Evolutionary conservation across 1,139 yeast genomes (phyloP), one percentile per base, ranked within the genome.

Genomic region (Hansenula anomala): DNA sequence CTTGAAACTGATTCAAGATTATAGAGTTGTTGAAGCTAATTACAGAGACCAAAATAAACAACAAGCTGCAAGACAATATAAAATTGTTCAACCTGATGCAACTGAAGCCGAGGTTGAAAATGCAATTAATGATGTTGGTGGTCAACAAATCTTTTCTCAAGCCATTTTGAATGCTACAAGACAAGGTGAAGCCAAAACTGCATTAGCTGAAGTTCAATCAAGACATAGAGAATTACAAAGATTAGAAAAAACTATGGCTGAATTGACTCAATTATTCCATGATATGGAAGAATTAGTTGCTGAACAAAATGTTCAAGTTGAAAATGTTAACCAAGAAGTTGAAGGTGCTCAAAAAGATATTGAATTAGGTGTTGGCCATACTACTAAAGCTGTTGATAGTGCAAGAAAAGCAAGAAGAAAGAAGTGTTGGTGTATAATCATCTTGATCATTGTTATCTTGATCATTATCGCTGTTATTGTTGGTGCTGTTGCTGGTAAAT

Each of bases 241-340:
- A 69, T 84, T 94, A 64, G 97, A 90, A 66, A 82, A 86, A 66
- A 85, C 97, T 43, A 88, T 94, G 87, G 89, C 94, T 33, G 98
- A 92, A 66, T 78, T 92, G 61, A 88, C 96, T 34, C 95, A 87
- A 67, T 76, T 92, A 58, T 89, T 94, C 71, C 86, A 83, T 56
- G 98, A 92, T 61, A 88, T 92, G 95, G 97, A 92, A 67, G 89
- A 88, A 58, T 73, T 92, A 66, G 97, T 92, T 38, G 89, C 92
- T 54, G 96, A 90, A 66, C 98, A 92, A 69, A 97, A 89, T 62
- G 90, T 80, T 54, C 82, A 85, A 44, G 82, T 92, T 50, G 86
- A 83, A 56, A 85, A 80, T 58, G 81, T 89, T 53, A 90, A 87
- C 60, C 80, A 85, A 51, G 85, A 87, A 56, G 87, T 90, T 41